A percentile compares a stretch with the other conserved stretches of the same genome.
phyloP scores from a whole-genome alignment of 208 protist species.

The Leishmania tropica region DNA sequence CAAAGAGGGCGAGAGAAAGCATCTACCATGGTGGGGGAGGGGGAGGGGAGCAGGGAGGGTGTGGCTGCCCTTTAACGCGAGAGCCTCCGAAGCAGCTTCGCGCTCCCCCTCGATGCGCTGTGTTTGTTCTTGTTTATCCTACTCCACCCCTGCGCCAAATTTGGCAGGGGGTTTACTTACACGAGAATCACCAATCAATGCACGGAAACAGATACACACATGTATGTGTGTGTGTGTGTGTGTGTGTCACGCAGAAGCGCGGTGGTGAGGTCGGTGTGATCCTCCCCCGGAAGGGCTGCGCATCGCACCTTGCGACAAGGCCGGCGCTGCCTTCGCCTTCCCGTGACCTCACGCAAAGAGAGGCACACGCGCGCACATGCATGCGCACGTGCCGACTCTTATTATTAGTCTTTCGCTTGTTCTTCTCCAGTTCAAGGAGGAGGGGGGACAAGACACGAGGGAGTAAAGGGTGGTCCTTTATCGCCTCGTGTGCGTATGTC shows the following conservation, averaged over 20 bases:
- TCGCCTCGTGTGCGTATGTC: not conserved
- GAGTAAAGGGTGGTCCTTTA: not conserved
- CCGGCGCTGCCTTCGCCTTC: not conserved
- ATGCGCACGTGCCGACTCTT: not conserved
- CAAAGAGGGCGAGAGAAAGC: not conserved
- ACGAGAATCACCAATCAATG: not conserved
- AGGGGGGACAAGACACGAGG: not conserved
- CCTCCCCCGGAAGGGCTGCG: not conserved
- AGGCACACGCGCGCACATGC: not conserved
- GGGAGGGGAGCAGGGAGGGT: not conserved
- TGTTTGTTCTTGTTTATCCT: not conserved
- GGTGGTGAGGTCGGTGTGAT: not conserved
- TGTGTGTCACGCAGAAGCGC: too few relatives aligned
- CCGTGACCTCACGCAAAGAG: not conserved
- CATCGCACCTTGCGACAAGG: not conserved
- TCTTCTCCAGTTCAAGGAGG: not conserved
- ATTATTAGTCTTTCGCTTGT: not conserved
- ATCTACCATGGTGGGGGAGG: not conserved
- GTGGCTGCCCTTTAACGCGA: not conserved
- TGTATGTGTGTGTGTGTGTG: too few relatives aligned
- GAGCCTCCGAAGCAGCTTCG: not conserved
- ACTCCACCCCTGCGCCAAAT: not conserved
- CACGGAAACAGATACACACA: not conserved
- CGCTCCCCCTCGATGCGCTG: not conserved
- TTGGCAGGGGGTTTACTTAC: not conserved